Percentiles rank a stretch among this genome's conserved stretches.
Evolutionary conservation across 2,329 filamentous ascomycete species (phyloP).

Genomic region (Claviceps sp.): DNA sequence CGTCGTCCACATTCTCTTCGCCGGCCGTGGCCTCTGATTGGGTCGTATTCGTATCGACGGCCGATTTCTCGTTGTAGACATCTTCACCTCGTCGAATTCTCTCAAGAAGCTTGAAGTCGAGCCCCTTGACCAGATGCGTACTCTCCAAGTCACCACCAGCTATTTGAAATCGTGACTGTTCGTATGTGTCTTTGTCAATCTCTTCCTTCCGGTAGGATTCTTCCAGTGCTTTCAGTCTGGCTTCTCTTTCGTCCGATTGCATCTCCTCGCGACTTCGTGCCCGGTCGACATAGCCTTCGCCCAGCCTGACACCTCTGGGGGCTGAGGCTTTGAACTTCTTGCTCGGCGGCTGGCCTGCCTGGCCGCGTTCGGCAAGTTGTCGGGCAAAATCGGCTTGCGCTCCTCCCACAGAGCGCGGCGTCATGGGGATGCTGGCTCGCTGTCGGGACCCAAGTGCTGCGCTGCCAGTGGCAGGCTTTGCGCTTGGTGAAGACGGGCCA

Average conservation of each 20-base stretch:
- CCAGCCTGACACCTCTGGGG: slow-evolving; percentile 72
- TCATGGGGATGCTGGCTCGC: slow-evolving; percentile 81
- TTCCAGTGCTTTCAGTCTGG: slow-evolving; percentile 64
- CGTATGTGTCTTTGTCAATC: slow-evolving; percentile 69
- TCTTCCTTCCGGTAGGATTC: slow-evolving; percentile 71
- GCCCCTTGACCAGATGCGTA: slow-evolving; percentile 81
- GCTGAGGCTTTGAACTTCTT: slow-evolving; percentile 69
- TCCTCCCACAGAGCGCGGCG: slow-evolving; percentile 58
- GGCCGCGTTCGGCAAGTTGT: slow-evolving; percentile 65
- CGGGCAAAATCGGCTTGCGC: slow-evolving; percentile 59
- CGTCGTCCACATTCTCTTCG: slow-evolving; percentile 43
- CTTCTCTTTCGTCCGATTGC: slow-evolving; percentile 40
- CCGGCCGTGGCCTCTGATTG: slow-evolving; percentile 14
- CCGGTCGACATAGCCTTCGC: slow-evolving; percentile 73
- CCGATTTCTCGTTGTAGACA: slow-evolving; percentile 31
- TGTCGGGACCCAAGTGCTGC: slow-evolving; percentile 59
- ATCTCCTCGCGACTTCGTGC: slow-evolving; percentile 48
- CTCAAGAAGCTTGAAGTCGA: slow-evolving; percentile 72
- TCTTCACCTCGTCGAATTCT: slow-evolving; percentile 57
- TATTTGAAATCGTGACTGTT: slow-evolving; percentile 60
- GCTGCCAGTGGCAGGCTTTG: slow-evolving; percentile 21
- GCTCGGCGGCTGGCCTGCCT: slow-evolving; percentile 36
- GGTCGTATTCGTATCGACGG: slow-evolving; percentile 12
- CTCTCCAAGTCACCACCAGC: slow-evolving; percentile 67
- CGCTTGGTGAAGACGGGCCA: slow-evolving; percentile 27